These are phyloP conservation scores for Phyllosticta citribraziliensis DNA, from an alignment of 2,329 filamentous ascomycete species.

Conservation along the genomic window DNA sequence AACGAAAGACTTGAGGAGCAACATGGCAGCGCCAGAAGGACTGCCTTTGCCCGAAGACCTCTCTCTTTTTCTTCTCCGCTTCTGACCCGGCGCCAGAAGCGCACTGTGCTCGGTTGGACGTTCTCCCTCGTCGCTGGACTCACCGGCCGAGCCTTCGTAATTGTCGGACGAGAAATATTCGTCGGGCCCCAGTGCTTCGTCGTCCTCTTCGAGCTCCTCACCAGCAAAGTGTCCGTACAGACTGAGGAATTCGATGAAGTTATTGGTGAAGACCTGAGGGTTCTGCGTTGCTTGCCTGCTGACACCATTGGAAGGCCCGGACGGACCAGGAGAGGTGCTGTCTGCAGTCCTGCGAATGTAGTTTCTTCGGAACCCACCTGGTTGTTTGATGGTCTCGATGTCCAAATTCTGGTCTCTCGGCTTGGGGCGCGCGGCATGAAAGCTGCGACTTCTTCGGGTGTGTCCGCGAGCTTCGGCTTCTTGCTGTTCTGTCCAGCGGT, in stretches of 20 bases:
- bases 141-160: constrained; percentile 42
- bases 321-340: constrained; percentile 46
- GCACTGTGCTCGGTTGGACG: constrained; percentile 84
- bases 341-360: constrained; percentile 69
- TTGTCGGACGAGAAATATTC: constrained; percentile 84
- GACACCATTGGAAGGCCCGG: constrained; percentile 29
- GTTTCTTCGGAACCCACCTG: constrained; percentile 86
- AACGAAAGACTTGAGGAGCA: constrained; percentile 94
- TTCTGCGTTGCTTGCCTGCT: constrained; percentile 18
- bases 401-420: constrained; percentile 73
- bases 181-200: constrained; percentile 75
- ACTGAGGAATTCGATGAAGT: constrained; percentile 90
- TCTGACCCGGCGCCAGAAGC: constrained; percentile 58
- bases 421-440: constrained; percentile 64
- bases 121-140: constrained; percentile 51
- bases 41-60: constrained; percentile 68
- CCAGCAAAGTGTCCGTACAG: constrained; percentile 97
- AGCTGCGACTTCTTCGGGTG: constrained; percentile 76
- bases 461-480: constrained; percentile 55
- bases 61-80: constrained; percentile 66
- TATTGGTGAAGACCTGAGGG: constrained; percentile 70
- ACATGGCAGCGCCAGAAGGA: constrained; percentile 66
- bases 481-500: constrained; percentile 89
- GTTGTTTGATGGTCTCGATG: constrained; percentile 83
- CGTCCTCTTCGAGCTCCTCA: constrained; percentile 92